Conservation (phyloP, 2,329 filamentous ascomycete species). For the Elsinoe batatas region DNA sequence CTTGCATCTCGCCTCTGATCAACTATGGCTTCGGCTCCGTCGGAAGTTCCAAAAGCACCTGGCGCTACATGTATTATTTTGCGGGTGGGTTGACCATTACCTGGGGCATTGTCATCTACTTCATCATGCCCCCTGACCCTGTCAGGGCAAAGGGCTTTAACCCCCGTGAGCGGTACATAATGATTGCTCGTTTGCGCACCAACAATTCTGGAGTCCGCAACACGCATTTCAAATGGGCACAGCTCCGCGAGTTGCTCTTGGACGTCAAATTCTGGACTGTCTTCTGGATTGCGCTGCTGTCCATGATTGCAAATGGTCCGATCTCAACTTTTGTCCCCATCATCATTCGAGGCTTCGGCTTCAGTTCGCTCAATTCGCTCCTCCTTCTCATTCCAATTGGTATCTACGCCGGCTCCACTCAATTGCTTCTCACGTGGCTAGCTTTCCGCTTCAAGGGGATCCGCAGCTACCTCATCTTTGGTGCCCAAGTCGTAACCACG, state of each 20-base stretch:
- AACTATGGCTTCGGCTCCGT: constrained; percentile 41
- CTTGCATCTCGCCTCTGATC: constrained; percentile 37
- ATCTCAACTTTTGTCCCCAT: constrained; percentile 37
- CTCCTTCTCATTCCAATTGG: constrained; percentile 30
- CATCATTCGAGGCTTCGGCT: constrained; percentile 6
- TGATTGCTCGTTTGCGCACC: constrained; percentile 21
- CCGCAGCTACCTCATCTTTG: background rate
- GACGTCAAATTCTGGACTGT: constrained; percentile 33
- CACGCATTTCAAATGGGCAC: constrained; percentile 35
- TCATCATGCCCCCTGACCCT: constrained; percentile 34
- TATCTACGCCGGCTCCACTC: background rate
- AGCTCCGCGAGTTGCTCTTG: constrained; percentile 29
- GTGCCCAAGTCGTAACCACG: background rate
- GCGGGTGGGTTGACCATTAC: constrained; percentile 33
- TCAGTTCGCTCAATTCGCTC: constrained; percentile 33
- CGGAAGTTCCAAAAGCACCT: constrained; percentile 29
- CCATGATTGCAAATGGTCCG: constrained; percentile 37
- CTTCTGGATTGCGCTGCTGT: constrained; percentile 32
- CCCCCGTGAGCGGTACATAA: constrained; percentile 25
- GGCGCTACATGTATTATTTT: constrained; percentile 36
- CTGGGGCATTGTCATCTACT: constrained; percentile 32
- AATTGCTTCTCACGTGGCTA: background rate
- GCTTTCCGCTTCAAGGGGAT: background rate
- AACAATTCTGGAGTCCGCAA: constrained; percentile 30
- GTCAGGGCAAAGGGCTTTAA: constrained; percentile 34